phyloP scores from a whole-genome alignment of 208 protist species.

The Crithidia brevicula region DNA sequence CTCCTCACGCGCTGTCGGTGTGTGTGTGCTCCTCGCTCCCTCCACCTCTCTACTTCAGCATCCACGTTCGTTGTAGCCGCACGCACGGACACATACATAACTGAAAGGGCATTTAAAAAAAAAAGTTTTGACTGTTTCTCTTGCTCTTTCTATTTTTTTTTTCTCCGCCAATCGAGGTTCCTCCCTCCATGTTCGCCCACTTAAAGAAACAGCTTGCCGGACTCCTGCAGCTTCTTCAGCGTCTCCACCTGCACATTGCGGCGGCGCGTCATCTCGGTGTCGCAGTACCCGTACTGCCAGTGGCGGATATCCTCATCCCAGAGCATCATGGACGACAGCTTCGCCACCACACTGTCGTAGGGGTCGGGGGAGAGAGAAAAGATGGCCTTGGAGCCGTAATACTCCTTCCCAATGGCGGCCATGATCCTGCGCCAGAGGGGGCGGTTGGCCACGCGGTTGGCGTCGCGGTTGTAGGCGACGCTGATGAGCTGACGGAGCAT shows the following conservation, averaged over 20 bases:
- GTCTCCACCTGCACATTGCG: slow-evolving; percentile 51
- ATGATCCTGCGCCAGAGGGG: slow-evolving; percentile 72
- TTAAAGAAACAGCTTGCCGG: slow-evolving; percentile 74
- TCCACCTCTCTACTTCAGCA: too few species aligned
- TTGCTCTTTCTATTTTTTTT: too few species aligned
- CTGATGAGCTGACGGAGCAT: slow-evolving; percentile 85
- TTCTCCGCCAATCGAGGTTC: too few species aligned
- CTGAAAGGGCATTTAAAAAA: too few species aligned
- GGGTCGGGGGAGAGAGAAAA: slow-evolving; percentile 83
- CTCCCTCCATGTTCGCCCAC: neutral
- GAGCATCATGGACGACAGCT: slow-evolving; percentile 90
- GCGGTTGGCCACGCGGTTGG: slow-evolving; percentile 56
- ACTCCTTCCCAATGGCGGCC: slow-evolving; percentile 75
- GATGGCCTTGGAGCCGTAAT: slow-evolving; percentile 76
- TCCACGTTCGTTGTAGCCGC: too few species aligned
- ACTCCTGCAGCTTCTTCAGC: slow-evolving; percentile 49
- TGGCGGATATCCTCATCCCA: slow-evolving; percentile 67
- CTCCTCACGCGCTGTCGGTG: too few species aligned
- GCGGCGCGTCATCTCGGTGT: slow-evolving; percentile 55
- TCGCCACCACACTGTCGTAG: slow-evolving; percentile 80
- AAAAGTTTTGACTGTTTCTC: too few species aligned
- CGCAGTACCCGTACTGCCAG: slow-evolving; percentile 74
- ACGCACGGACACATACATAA: too few species aligned
- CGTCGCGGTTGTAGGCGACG: slow-evolving; percentile 69
- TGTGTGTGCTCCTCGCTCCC: too few species aligned